A percentile compares a stretch with the other conserved stretches of the same genome.
Evolutionary conservation across 495 filamentous ascomycete species (phyloP).

Genomic region (Xylaria bambusicola): DNA sequence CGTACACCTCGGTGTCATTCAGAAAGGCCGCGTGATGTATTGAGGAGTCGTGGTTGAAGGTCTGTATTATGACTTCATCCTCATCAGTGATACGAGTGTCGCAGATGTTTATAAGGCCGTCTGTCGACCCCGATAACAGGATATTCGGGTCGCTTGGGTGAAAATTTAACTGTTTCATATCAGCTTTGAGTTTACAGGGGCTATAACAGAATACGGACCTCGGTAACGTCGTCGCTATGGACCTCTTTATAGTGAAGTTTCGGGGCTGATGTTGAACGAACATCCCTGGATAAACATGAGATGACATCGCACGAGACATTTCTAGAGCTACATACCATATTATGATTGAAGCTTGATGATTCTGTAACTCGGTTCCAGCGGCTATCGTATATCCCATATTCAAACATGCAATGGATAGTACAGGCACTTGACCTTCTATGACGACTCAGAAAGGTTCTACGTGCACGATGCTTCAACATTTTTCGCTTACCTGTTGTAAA

Average conservation of each 20-base stretch:
- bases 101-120: constrained; percentile 85
- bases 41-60: constrained; percentile 82
- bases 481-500: constrained; percentile 54
- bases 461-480: constrained; percentile 45
- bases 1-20: constrained; percentile 65
- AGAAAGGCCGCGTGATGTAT: constrained; percentile 87
- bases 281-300: constrained; percentile 58
- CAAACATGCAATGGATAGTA: constrained; percentile 70
- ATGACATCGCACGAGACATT: constrained; percentile 5
- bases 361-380: constrained; percentile 76
- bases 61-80: constrained; percentile 81
- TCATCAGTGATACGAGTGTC: constrained; percentile 74
- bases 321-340: constrained; percentile 61
- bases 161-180: constrained; percentile 61
- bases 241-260: constrained; percentile 74
- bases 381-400: constrained; percentile 61
- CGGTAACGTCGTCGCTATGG: constrained; percentile 90
- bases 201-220: constrained; percentile 46
- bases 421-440: constrained; percentile 47
- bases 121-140: constrained; percentile 86
- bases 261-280: constrained; percentile 56
- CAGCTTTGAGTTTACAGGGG: neutral
- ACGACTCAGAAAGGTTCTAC: constrained; percentile 9
- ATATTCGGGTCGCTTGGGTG: constrained; percentile 64
- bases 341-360: constrained; percentile 69